phyloP scores from a whole-genome alignment of 306 rosid species.

The Corylus americana region DNA sequence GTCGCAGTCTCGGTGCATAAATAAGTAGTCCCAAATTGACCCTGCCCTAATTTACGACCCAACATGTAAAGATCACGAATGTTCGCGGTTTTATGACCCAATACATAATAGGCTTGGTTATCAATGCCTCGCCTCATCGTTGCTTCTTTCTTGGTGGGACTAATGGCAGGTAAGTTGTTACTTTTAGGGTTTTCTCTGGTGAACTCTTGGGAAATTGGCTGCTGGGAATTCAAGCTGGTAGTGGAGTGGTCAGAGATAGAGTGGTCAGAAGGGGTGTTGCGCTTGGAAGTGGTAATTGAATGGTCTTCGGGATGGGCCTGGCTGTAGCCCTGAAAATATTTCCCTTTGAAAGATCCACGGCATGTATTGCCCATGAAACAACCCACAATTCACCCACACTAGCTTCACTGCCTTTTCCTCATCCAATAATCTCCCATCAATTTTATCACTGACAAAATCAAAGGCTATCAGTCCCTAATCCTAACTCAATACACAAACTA shows the following conservation, averaged over 20 bases:
- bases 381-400: slow-evolving; percentile 32
- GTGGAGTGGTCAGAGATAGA: slow-evolving; percentile 50
- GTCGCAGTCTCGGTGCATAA: slow-evolving; percentile 66
- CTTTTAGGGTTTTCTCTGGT: slow-evolving; percentile 29
- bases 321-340: slow-evolving; percentile 58
- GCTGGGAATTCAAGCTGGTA: slow-evolving; percentile 47
- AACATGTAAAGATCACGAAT: slow-evolving; percentile 81
- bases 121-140: slow-evolving; percentile 69
- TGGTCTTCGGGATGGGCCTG: slow-evolving; percentile 74
- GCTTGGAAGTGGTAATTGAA: slow-evolving; percentile 43
- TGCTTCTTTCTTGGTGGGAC: slow-evolving; percentile 44
- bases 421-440: slow-evolving; percentile 51
- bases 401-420: slow-evolving; percentile 39
- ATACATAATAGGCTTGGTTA: slow-evolving; percentile 74
- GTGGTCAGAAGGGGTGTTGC: slow-evolving; percentile 50
- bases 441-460: background rate
- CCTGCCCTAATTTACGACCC: slow-evolving; percentile 88
- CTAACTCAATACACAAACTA: background rate
- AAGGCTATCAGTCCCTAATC: background rate
- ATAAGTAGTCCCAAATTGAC: slow-evolving; percentile 90
- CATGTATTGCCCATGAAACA: slow-evolving; percentile 99
- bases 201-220: slow-evolving; percentile 39
- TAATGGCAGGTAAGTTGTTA: slow-evolving; percentile 23
- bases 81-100: slow-evolving; percentile 85
- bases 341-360: slow-evolving; percentile 92